Conservation (phyloP, 257 asterid genomes). For the Nicotiana obtusifolia region DNA sequence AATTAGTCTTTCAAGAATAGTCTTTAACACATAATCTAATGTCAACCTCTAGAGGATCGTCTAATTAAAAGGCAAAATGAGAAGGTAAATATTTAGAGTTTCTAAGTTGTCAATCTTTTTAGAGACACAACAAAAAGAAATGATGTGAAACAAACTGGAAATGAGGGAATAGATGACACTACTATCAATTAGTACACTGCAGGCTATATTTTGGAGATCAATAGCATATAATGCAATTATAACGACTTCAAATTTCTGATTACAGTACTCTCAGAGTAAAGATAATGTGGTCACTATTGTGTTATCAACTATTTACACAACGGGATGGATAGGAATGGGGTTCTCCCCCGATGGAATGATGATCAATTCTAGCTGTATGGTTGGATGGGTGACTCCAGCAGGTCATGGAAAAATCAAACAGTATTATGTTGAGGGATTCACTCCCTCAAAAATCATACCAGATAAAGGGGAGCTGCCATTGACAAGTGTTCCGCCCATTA, state of each 20-base stretch:
- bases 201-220: background rate
- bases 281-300: slow-evolving; percentile 61
- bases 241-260: background rate
- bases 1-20: no score
- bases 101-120: background rate
- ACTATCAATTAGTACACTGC: background rate
- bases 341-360: slow-evolving; percentile 76
- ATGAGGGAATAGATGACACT: no score
- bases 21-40: background rate
- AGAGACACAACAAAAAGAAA: background rate
- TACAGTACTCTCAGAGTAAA: slow-evolving; percentile 70
- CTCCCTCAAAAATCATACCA: slow-evolving; percentile 50
- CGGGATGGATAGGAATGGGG: slow-evolving; percentile 97
- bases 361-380: slow-evolving; percentile 88
- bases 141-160: background rate
- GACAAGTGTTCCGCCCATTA: slow-evolving; percentile 68
- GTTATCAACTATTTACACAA: slow-evolving; percentile 63
- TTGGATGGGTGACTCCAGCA: slow-evolving; percentile 67
- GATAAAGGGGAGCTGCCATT: slow-evolving; percentile 72
- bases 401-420: slow-evolving; percentile 75
- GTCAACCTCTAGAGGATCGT: background rate
- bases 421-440: slow-evolving; percentile 58
- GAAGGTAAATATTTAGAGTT: background rate
- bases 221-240: background rate
- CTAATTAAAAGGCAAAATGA: background rate